Conservation (phyloP, 192 early-diverging fungal genomes). For the Diversispora epigaea region DNA sequence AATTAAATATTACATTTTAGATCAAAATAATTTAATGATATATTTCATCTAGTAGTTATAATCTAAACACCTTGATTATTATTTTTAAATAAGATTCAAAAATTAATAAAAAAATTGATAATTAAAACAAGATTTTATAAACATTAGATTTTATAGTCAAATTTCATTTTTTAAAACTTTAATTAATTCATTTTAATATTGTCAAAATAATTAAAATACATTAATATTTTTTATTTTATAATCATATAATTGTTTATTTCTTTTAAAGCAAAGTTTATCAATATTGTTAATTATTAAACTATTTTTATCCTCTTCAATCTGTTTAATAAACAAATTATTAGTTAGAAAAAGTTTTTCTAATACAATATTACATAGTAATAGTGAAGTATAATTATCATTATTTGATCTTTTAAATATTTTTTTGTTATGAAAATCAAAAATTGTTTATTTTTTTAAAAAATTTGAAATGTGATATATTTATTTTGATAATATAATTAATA, state of each 20-base stretch:
- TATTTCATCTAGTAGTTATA: conserved; percentile 21
- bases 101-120: conserved; percentile 12
- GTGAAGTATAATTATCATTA: not conserved
- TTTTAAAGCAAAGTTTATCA: conserved; percentile 1
- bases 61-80: conserved; percentile 20
- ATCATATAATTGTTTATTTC: not conserved
- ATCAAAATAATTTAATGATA: conserved; percentile 11
- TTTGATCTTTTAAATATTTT: too few species aligned
- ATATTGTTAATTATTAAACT: conserved; percentile 7
- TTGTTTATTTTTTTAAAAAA: too few species aligned
- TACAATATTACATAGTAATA: not conserved
- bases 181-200: conserved; percentile 22
- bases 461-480: too few species aligned
- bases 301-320: not conserved
- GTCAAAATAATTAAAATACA: conserved; percentile 8
- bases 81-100: conserved; percentile 14
- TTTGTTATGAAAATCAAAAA: too few species aligned
- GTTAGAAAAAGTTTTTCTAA: not conserved
- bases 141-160: conserved; percentile 26
- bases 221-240: conserved; percentile 10
- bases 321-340: not conserved
- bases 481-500: too few species aligned
- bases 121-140: conserved; percentile 25
- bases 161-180: conserved; percentile 7
- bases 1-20: conserved; percentile 23